A percentile compares a stretch with the other conserved stretches of the same genome.
These are phyloP conservation scores for Candida frijolesensis DNA, from an alignment of 1,139 yeast species.

Conservation along the genomic window DNA sequence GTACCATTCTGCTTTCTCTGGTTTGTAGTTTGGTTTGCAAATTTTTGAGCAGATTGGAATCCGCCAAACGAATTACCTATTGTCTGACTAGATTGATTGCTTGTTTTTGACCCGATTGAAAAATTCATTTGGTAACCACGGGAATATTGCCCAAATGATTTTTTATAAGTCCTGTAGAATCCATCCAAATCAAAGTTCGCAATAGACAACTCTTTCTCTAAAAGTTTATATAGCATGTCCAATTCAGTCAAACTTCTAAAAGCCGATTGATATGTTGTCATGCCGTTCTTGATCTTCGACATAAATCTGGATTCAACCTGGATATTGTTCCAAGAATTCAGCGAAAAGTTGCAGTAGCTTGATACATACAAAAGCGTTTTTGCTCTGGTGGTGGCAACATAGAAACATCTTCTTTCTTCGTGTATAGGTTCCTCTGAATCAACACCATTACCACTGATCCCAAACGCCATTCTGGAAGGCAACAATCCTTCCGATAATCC, in stretches of 20 bases:
- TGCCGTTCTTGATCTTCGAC: conserved; percentile 5
- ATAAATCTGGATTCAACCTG: conserved; percentile 36
- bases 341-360: conserved; percentile 28
- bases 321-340: conserved; percentile 25
- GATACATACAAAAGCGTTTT: conserved; percentile 46
- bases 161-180: conserved; percentile 49
- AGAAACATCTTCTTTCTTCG: conserved; percentile 83
- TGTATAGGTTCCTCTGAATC: conserved; percentile 37
- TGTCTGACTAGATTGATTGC: background rate
- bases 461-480: conserved; percentile 51
- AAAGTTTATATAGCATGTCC: conserved; percentile 20
- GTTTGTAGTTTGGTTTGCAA: background rate
- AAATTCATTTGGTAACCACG: conserved; percentile 14
- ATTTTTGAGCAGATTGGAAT: background rate
- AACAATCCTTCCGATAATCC: conserved; percentile 61
- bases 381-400: conserved; percentile 89
- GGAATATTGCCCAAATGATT: conserved; percentile 15
- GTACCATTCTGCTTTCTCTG: background rate
- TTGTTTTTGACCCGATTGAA: background rate
- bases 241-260: conserved; percentile 21
- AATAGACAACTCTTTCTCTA: conserved; percentile 14
- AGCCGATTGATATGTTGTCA: conserved; percentile 19
- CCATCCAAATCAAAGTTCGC: conserved; percentile 62
- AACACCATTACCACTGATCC: conserved; percentile 18
- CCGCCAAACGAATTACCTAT: background rate